phyloP scores from a whole-genome alignment of 2,329 filamentous ascomycete species.

The Juglanconis sp. region DNA sequence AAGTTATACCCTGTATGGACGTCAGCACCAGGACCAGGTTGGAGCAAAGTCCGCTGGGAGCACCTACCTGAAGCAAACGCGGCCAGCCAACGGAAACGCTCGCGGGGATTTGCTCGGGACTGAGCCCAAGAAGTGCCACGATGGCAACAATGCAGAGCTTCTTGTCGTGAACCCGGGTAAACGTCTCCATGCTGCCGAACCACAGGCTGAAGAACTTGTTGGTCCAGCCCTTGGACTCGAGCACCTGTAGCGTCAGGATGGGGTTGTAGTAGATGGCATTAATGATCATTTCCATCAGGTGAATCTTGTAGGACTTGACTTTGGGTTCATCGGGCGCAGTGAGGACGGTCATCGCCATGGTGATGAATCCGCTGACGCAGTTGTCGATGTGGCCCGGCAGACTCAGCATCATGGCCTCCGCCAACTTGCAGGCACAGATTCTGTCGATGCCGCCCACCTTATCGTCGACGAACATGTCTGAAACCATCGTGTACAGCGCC shows the following conservation, averaged over 20 bases:
- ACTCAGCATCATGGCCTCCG: slow-evolving; percentile 95
- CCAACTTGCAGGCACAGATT: slow-evolving; percentile 93
- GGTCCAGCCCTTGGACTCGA: slow-evolving; percentile 92
- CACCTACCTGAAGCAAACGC: slow-evolving; percentile 64
- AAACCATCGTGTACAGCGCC: slow-evolving; percentile 89
- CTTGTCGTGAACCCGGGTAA: slow-evolving; percentile 95
- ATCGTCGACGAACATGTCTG: slow-evolving; percentile 87
- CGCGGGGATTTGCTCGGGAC: slow-evolving; percentile 77
- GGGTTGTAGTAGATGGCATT: slow-evolving; percentile 98
- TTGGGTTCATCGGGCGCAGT: slow-evolving; percentile 67
- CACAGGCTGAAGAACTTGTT: slow-evolving; percentile 99
- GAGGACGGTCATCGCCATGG: slow-evolving; percentile 82
- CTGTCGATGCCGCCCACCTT: slow-evolving; percentile 92
- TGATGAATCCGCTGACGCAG: slow-evolving; percentile 84
- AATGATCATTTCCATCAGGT: slow-evolving; percentile 98
- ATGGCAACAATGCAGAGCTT: slow-evolving; percentile 97
- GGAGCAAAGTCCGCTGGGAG: not conserved
- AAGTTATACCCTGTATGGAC: slow-evolving; percentile 65
- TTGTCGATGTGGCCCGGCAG: slow-evolving; percentile 84
- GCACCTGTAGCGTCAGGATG: slow-evolving; percentile 73
- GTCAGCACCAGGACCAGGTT: not conserved
- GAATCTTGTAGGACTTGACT: slow-evolving; percentile 90
- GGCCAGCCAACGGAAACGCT: slow-evolving; percentile 97
- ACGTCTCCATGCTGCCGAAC: slow-evolving; percentile 94
- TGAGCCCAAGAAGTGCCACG: slow-evolving; percentile 75